Percentiles rank a stretch among this genome's conserved stretches.
These are phyloP conservation scores for Jamesozyma piceae DNA, from an alignment of 805 yeast species.

Conservation along the genomic window DNA sequence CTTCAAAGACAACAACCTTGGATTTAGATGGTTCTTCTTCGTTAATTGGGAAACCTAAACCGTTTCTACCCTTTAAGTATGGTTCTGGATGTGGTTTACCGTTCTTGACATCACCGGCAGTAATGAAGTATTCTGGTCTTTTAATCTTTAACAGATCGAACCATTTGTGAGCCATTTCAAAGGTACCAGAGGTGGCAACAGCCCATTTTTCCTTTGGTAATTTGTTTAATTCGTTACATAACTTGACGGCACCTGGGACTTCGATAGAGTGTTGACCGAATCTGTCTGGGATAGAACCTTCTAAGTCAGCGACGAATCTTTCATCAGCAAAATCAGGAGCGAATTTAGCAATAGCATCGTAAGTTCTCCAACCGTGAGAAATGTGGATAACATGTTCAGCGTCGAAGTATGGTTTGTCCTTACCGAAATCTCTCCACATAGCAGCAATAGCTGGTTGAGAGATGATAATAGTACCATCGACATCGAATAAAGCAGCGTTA, in stretches of 20 bases:
- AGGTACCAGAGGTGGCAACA: slow-evolving; percentile 78
- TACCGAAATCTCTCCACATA: slow-evolving; percentile 70
- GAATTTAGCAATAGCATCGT: slow-evolving; percentile 64
- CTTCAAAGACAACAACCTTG: slow-evolving; percentile 66
- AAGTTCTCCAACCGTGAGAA: slow-evolving; percentile 77
- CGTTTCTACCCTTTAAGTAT: slow-evolving; percentile 48
- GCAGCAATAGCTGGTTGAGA: slow-evolving; percentile 76
- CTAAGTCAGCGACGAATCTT: slow-evolving; percentile 56
- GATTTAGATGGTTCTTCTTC: slow-evolving; percentile 31
- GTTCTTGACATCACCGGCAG: slow-evolving; percentile 67
- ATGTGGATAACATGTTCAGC: slow-evolving; percentile 63
- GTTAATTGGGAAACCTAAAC: slow-evolving; percentile 31
- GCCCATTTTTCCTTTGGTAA: slow-evolving; percentile 64
- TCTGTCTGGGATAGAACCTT: slow-evolving; percentile 58
- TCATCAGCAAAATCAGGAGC: slow-evolving; percentile 66
- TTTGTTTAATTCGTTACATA: slow-evolving; percentile 45
- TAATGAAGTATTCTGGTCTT: slow-evolving; percentile 67
- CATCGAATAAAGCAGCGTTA: slow-evolving; percentile 59
- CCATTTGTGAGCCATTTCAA: slow-evolving; percentile 72
- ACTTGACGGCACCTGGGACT: slow-evolving; percentile 64
- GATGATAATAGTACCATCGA: slow-evolving; percentile 80
- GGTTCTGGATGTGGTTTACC: slow-evolving; percentile 90
- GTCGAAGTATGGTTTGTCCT: slow-evolving; percentile 56
- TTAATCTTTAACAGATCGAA: slow-evolving; percentile 51
- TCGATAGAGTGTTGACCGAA: slow-evolving; percentile 67